Percentiles rank a stretch among this genome's conserved stretches.
phyloP scores from a whole-genome alignment of 2,329 filamentous ascomycete genomes.

The Simplicillium aogashimaense region DNA sequence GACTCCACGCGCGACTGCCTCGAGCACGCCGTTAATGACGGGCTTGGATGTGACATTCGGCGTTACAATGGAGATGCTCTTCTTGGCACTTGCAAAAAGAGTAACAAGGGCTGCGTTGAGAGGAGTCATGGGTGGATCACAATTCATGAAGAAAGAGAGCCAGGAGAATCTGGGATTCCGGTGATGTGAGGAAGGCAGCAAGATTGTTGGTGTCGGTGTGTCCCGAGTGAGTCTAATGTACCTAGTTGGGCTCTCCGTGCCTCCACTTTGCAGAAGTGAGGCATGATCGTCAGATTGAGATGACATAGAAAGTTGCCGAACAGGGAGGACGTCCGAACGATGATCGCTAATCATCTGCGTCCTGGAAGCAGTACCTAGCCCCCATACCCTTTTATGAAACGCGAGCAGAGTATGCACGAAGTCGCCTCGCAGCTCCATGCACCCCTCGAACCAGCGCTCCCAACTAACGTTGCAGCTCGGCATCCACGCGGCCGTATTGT shows the following conservation, averaged over 20 bases:
- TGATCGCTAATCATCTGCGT: neutral
- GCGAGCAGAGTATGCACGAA: slow-evolving; percentile 50
- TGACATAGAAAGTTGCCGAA: neutral
- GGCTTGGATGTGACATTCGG: slow-evolving; percentile 66
- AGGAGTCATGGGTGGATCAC: slow-evolving; percentile 49
- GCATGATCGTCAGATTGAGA: slow-evolving; percentile 19
- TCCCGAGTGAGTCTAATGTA: no score
- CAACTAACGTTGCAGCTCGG: slow-evolving; percentile 80
- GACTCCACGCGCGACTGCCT: slow-evolving; percentile 55
- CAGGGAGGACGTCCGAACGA: neutral
- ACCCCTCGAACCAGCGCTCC: slow-evolving; percentile 82
- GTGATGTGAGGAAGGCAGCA: slow-evolving; percentile 68
- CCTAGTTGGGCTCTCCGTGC: no score
- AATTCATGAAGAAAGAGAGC: slow-evolving; percentile 42
- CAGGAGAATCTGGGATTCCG: slow-evolving; percentile 54
- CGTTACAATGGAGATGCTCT: slow-evolving; percentile 59
- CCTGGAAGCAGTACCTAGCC: slow-evolving; percentile 7
- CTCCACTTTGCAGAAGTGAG: neutral
- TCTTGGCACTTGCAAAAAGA: slow-evolving; percentile 47
- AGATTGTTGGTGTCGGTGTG: slow-evolving; percentile 35
- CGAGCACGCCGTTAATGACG: slow-evolving; percentile 50
- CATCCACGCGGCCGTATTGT: slow-evolving; percentile 55
- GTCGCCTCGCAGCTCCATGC: slow-evolving; percentile 54
- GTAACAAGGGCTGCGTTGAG: slow-evolving; percentile 57
- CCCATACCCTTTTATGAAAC: slow-evolving; percentile 67